phyloP scores from a whole-genome alignment of 192 early-diverging fungal species.

The Dissophora ornata region DNA sequence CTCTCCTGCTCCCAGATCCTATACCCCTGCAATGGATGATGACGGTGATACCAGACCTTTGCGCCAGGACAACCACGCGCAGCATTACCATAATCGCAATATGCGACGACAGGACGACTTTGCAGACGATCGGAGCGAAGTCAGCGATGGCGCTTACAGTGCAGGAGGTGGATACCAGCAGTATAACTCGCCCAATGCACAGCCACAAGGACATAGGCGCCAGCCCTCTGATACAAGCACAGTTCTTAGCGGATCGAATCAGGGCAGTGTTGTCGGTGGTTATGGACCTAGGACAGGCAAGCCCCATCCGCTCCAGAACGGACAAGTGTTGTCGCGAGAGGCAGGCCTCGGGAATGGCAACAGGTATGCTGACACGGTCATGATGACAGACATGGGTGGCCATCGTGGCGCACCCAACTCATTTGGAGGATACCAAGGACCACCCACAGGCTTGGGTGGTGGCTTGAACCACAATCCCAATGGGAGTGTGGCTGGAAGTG shows the following conservation, averaged over 20 bases:
- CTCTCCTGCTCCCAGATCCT: slow-evolving; percentile 35
- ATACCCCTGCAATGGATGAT: slow-evolving; percentile 46
- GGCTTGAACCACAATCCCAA: slow-evolving; percentile 21
- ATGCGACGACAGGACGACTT: slow-evolving; percentile 40
- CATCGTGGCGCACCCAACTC: slow-evolving; percentile 18
- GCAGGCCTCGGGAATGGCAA: slow-evolving; percentile 33
- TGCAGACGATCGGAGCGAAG: slow-evolving; percentile 41
- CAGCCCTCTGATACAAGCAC: slow-evolving; percentile 49
- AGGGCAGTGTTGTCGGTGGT: slow-evolving; percentile 47
- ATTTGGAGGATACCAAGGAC: slow-evolving; percentile 28
- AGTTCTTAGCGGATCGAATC: slow-evolving; percentile 49
- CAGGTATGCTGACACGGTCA: slow-evolving; percentile 41
- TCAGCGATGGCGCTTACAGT: slow-evolving; percentile 38
- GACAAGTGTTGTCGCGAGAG: slow-evolving; percentile 30
- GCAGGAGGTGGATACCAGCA: slow-evolving; percentile 19
- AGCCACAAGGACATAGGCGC: slow-evolving; percentile 22
- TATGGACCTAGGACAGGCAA: slow-evolving; percentile 18
- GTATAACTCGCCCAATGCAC: slow-evolving; percentile 21
- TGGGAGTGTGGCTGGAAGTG: slow-evolving; percentile 42
- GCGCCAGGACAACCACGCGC: slow-evolving; percentile 48
- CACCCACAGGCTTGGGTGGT: slow-evolving; percentile 36
- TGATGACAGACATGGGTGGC: slow-evolving; percentile 49
- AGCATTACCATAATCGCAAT: slow-evolving; percentile 50
- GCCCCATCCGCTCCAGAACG: slow-evolving; percentile 40
- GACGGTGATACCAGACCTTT: slow-evolving; percentile 41